Base-by-base conservation (phyloP, 805 yeast species). In the Candida ulmi region DNA sequence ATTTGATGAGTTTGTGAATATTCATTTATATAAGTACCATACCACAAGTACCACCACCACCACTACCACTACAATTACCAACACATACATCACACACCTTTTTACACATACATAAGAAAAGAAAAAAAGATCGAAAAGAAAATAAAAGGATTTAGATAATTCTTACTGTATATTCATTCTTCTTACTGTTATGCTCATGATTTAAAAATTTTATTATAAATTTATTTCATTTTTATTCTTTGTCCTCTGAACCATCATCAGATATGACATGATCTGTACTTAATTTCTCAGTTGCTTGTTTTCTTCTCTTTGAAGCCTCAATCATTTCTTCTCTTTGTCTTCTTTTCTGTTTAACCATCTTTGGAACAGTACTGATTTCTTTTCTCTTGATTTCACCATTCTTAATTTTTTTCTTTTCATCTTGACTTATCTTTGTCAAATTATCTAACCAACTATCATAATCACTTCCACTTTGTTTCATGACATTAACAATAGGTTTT, bases 401-500 rank as follows among this genome's bases (percentile, higher is more conserved):
- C 13, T 30, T 19, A 1, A 52, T 47, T 19, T 45, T 48, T 3
- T 35, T 12, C 17, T 31, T 31, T 19, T 31, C 34, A 31, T 31
- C 16, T 12, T 18, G 17, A 8, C 24, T 62, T 41, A 88, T 63
- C 57, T 85, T 85, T 13, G 79, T 69, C 57, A 85, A 61, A 42
- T 77, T 72, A 30, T 78, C 74, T 83, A 93, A 77, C 99, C 99
- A 93, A 24, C 68, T 77, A 27, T 85, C 80, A 39, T 82, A 76
- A 30, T 69, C 68, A 38, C 79, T 71, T 2, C 95, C 96, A 50
- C 95, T 84, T 61, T 90, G 95, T 53, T 84, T 85, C 96, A 93
- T 91, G 13, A 93, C 98, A 56, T 90, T 93, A 23, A 91, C 76
- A 32, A 93, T 85, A 9, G 93, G 84, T 57, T 85, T 84, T 33